Evolutionary conservation across 768 basidiomycete species (phyloP), one percentile per base, ranked within the genome.

Genomic region (Hemileccinum rubropunctum): DNA sequence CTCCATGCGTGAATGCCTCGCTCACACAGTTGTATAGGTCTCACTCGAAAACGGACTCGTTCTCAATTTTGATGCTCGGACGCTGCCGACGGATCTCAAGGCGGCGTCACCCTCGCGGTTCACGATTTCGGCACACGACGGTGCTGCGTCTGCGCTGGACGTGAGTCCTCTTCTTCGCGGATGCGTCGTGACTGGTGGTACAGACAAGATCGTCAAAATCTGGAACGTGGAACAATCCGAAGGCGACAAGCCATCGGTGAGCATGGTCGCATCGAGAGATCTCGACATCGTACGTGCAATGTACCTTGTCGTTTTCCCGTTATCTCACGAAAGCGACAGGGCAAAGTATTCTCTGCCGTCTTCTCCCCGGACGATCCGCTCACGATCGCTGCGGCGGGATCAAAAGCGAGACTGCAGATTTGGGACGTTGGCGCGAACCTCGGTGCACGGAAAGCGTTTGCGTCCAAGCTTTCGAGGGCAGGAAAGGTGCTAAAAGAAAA

Each of bases 341-440:
- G 97, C 70, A 95, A 95, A 76, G 91, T 98, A 7, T 99, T 99
- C 72, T 89, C 94, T 6, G 77, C 86, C 0, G 76, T 80, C 0
- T 98, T 88, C 75, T 98, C 94, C 6, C 95, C 97, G 0, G 95
- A 98, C 64, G 90, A 95, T 61, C 88, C 94, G 2, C 81, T 98
- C 44, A 97, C 91, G 8, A 69, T 99, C 41, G 95, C 95, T 3
- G 94, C 93, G 3, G 95, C 89, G 27, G 97, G 97, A 12, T 95
- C 92, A 3, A 89, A 92, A 62, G 95, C 91, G 1, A 93, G 88
- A 64, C 68, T 99, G 6, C 95, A 98, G 66, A 76, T 99, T 14
- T 99, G 95, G 95, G 95, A 99, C 61, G 79, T 95, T 35, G 90
- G 84, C 10, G 80, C 89, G 5, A 98, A 91, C 64, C 71, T 76